Evolutionary conservation across 176 grass and related monocot genomes (phyloP).

Genomic region (Ensete glaucum): DNA sequence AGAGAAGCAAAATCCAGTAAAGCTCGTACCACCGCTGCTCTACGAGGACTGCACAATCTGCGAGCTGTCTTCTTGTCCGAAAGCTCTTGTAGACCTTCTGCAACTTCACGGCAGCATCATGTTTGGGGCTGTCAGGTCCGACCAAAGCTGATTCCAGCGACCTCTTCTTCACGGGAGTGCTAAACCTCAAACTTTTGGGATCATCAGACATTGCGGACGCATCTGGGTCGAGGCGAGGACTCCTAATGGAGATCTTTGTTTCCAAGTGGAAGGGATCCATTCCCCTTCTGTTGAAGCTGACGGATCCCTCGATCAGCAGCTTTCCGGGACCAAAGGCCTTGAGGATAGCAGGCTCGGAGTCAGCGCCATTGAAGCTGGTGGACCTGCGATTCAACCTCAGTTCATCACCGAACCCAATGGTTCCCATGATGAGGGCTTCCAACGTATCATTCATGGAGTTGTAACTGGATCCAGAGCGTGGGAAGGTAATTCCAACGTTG

Average conservation of each 20-base stretch:
- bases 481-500: background rate
- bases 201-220: conserved; percentile 15
- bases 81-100: conserved; percentile 95
- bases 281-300: conserved; percentile 51
- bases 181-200: conserved; percentile 6
- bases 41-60: conserved; percentile 80
- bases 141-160: conserved; percentile 27
- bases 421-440: conserved; percentile 1
- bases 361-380: conserved; percentile 34
- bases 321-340: conserved; percentile 32
- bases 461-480: background rate
- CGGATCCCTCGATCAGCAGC: conserved; percentile 35
- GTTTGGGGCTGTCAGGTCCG: conserved; percentile 43
- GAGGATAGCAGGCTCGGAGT: conserved; percentile 19
- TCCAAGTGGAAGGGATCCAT: conserved; percentile 28
- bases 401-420: conserved; percentile 3
- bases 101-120: conserved; percentile 55
- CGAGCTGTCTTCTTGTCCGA: conserved; percentile 70
- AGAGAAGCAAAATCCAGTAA: background rate
- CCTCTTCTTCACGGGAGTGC: conserved; percentile 20
- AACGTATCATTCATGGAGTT: background rate
- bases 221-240: conserved; percentile 28
- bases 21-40: conserved; percentile 75
- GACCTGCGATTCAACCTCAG: conserved; percentile 24
- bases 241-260: conserved; percentile 34